phyloP scores from a whole-genome alignment of 1,284 basidiomycete genomes.

The Cutaneotrichosporon cyanovorans region DNA sequence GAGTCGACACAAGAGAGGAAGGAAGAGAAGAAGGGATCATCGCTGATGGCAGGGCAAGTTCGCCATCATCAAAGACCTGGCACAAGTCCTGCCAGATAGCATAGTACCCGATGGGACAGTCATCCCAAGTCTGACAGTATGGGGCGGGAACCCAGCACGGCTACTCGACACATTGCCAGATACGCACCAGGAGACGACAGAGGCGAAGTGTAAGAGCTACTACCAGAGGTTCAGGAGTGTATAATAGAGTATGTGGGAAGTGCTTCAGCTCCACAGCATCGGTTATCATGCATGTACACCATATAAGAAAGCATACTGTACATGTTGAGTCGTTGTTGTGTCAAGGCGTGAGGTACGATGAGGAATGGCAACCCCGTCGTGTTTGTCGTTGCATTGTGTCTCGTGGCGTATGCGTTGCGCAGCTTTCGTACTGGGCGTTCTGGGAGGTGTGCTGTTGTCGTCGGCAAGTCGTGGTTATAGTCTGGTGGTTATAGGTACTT shows the following conservation, averaged over 20 bases:
- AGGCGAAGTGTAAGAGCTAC: slow-evolving; percentile 67
- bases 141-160: slow-evolving; percentile 79
- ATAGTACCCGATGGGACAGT: slow-evolving; percentile 88
- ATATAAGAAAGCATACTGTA: neutral
- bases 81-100: slow-evolving; percentile 65
- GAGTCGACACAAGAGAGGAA: neutral
- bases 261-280: neutral
- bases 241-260: neutral
- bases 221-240: slow-evolving; percentile 47
- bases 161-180: slow-evolving; percentile 81
- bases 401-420: too few relatives aligned
- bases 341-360: too few relatives aligned
- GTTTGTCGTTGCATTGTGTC: too few relatives aligned
- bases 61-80: slow-evolving; percentile 92
- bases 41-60: slow-evolving; percentile 70
- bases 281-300: neutral
- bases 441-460: too few relatives aligned
- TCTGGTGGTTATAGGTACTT: too few relatives aligned
- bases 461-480: too few relatives aligned
- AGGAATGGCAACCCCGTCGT: too few relatives aligned
- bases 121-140: slow-evolving; percentile 77
- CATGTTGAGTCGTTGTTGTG: too few relatives aligned
- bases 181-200: slow-evolving; percentile 73
- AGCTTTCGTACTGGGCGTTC: too few relatives aligned
- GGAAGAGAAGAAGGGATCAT: neutral